A percentile compares a stretch with the other conserved stretches of the same genome.
These are phyloP conservation scores for Penicillium vulpinum DNA, from an alignment of 2,329 filamentous ascomycete genomes.

Conservation along the genomic window DNA sequence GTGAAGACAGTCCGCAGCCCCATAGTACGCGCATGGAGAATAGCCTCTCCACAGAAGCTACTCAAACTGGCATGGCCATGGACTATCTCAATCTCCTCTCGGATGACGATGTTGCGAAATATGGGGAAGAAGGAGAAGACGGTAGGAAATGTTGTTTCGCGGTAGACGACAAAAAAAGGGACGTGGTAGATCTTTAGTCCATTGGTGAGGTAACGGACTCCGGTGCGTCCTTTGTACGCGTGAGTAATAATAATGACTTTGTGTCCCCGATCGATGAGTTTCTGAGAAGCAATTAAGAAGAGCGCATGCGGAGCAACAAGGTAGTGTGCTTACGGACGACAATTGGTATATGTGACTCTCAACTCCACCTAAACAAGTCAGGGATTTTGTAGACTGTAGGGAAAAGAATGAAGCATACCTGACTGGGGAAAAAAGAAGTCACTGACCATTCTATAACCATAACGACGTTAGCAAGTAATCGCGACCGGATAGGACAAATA, in stretches of 20 bases:
- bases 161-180: slow-evolving; percentile 93
- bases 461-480: slow-evolving; percentile 28
- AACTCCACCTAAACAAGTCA: slow-evolving; percentile 64
- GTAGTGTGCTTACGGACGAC: slow-evolving; percentile 59
- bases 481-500: slow-evolving; percentile 14
- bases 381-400: not conserved
- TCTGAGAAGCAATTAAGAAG: slow-evolving; percentile 48
- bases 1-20: slow-evolving; percentile 93
- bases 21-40: slow-evolving; percentile 94
- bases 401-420: slow-evolving; percentile 45
- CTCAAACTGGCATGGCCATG: slow-evolving; percentile 96
- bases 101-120: slow-evolving; percentile 93
- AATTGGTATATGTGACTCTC: slow-evolving; percentile 99
- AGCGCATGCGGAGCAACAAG: slow-evolving; percentile 2
- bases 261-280: slow-evolving; percentile 95
- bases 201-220: slow-evolving; percentile 93
- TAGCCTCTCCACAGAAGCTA: slow-evolving; percentile 90
- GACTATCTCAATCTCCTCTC: slow-evolving; percentile 94
- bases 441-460: slow-evolving; percentile 74
- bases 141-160: slow-evolving; percentile 88
- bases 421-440: slow-evolving; percentile 99
- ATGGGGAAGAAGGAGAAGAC: slow-evolving; percentile 98
- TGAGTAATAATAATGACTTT: slow-evolving; percentile 98
- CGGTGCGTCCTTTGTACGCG: slow-evolving; percentile 85
- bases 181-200: slow-evolving; percentile 98